Evolutionary conservation across 2,329 filamentous ascomycete species (phyloP).

Genomic region (Ophiocordyceps sinensis): DNA sequence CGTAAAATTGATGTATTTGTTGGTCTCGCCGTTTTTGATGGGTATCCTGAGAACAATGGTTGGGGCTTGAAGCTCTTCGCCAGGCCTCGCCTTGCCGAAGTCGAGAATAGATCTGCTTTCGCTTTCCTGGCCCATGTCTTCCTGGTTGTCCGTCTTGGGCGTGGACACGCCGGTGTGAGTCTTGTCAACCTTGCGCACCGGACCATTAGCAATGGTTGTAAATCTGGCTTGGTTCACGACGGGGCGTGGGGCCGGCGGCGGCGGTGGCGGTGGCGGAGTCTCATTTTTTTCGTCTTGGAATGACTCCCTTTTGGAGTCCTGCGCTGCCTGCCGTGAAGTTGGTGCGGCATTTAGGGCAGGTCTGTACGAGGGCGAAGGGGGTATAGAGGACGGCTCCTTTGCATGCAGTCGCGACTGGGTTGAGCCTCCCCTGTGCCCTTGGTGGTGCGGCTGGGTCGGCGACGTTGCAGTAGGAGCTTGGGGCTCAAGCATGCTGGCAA

Average conservation of each 20-base stretch:
- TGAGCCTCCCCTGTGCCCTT: conserved; percentile 10
- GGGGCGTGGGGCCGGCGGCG: conserved; percentile 14
- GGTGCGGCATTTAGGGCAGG: conserved; percentile 19
- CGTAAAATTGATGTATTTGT: conserved; percentile 91
- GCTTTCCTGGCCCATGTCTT: conserved; percentile 27
- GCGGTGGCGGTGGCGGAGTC: conserved; percentile 19
- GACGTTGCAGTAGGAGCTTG: conserved; percentile 16
- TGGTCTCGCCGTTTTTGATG: conserved; percentile 58
- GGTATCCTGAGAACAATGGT: conserved; percentile 78
- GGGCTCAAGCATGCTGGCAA: conserved; percentile 71
- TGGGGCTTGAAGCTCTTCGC: conserved; percentile 46
- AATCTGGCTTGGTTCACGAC: conserved; percentile 24
- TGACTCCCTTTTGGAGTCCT: conserved; percentile 23
- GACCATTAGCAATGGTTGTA: conserved; percentile 24
- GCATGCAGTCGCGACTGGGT: conserved; percentile 16
- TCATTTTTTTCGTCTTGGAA: conserved; percentile 18
- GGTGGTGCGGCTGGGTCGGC: conserved; percentile 13
- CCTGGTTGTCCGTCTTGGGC: conserved; percentile 33
- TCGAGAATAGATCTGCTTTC: conserved; percentile 44
- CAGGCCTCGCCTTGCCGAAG: conserved; percentile 43
- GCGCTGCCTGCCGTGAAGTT: conserved; percentile 13
- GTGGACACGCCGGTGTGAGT: conserved; percentile 25
- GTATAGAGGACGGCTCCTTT: conserved; percentile 22
- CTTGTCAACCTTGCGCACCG: conserved; percentile 31
- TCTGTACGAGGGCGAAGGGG: conserved; percentile 26